Conservation (phyloP, 768 basidiomycete species). For the Tylopilus balloui region DNA sequence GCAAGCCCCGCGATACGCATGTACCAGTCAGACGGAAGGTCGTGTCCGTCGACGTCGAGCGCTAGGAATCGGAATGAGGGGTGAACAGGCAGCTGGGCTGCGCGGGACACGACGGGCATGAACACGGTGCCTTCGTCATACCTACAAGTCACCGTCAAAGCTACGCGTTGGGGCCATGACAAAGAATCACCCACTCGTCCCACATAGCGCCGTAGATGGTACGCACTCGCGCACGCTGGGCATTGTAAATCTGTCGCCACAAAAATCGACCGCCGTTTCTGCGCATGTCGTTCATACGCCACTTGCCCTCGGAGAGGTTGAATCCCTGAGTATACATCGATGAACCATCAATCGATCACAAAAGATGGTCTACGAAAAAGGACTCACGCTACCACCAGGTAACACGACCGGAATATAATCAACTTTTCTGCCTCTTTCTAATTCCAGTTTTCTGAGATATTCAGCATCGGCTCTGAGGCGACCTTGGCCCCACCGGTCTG, state of each 20-base stretch:
- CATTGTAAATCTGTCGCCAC: conserved; percentile 76
- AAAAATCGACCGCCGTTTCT: conserved; percentile 73
- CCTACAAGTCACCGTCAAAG: conserved; percentile 33
- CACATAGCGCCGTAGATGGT: conserved; percentile 83
- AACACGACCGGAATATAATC: conserved; percentile 84
- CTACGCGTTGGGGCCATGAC: neutral
- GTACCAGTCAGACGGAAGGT: conserved; percentile 81
- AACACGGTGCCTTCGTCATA: conserved; percentile 85
- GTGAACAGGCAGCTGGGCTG: conserved; percentile 56
- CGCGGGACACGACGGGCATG: conserved; percentile 64
- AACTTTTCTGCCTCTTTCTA: conserved; percentile 46
- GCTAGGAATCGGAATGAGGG: conserved; percentile 60
- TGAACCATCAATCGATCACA: neutral
- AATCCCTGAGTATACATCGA: conserved; percentile 43
- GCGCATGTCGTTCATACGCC: conserved; percentile 67
- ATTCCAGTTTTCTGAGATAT: conserved; percentile 47
- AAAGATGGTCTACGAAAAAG: no score
- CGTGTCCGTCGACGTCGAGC: conserved; percentile 73
- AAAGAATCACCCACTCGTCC: conserved; percentile 57
- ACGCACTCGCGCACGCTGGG: conserved; percentile 53
- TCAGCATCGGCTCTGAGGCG: conserved; percentile 64
- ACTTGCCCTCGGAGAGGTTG: conserved; percentile 67
- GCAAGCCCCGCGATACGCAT: conserved; percentile 76
- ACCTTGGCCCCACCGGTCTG: conserved; percentile 57
- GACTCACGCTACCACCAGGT: conserved; percentile 75